Conservation (phyloP, 169 alveolate genomes). For the Plasmodium malariae region DNA sequence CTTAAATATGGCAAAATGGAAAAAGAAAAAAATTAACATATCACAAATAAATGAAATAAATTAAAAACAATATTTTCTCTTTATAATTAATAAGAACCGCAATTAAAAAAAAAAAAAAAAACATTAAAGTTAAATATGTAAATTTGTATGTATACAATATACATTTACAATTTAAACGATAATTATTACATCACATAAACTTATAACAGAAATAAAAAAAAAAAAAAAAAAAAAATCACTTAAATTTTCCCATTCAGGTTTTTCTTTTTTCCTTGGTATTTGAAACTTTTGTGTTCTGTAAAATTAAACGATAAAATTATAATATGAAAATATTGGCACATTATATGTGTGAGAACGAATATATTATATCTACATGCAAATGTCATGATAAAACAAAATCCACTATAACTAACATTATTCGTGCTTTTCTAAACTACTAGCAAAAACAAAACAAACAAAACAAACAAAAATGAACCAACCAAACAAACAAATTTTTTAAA, state of each 20-base stretch:
- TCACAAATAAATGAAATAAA: conserved; percentile 14
- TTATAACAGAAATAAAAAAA: neutral
- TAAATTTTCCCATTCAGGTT: neutral
- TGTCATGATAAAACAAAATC: too few relatives aligned
- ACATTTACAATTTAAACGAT: neutral
- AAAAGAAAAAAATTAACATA: neutral
- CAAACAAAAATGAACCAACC: too few relatives aligned
- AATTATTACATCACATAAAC: neutral
- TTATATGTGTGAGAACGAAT: too few relatives aligned
- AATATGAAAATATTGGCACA: too few relatives aligned
- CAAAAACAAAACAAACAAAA: too few relatives aligned
- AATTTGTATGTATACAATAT: neutral
- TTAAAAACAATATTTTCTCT: neutral
- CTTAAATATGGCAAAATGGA: neutral
- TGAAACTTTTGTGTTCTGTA: conserved; percentile 8
- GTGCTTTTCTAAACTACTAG: too few relatives aligned
- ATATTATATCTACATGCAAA: too few relatives aligned
- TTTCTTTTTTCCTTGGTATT: conserved; percentile 31
- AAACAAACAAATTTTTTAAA: too few relatives aligned
- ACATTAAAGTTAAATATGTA: neutral
- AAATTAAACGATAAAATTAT: too few relatives aligned
- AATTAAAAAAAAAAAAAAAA: neutral
- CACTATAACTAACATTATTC: too few relatives aligned
- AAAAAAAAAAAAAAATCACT: conserved; percentile 2
- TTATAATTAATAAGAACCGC: neutral